These are phyloP conservation scores for Ensete ventricosum DNA, from an alignment of 176 grass and related monocot species.

Conservation along the genomic window DNA sequence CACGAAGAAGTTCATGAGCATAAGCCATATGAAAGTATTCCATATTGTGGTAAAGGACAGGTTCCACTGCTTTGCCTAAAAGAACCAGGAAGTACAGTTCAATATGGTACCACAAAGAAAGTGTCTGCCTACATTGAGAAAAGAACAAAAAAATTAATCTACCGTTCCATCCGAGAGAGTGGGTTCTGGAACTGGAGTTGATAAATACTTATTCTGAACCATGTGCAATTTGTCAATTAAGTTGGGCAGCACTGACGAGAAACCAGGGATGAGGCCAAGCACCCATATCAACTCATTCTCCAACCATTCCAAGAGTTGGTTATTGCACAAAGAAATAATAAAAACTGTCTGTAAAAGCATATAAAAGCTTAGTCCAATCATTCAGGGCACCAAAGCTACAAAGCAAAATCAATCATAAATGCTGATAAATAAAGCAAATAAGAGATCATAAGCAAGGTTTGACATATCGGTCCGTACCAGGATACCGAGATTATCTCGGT, in stretches of 20 bases:
- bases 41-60: slow-evolving; percentile 60
- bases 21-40: slow-evolving; percentile 78
- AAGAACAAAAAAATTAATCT: background rate
- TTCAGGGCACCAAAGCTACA: background rate
- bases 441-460: background rate
- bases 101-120: background rate
- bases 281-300: slow-evolving; percentile 81
- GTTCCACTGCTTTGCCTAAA: slow-evolving; percentile 68
- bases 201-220: slow-evolving; percentile 72
- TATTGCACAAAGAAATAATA: slow-evolving; percentile 78
- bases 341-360: slow-evolving; percentile 48
- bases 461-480: too few relatives aligned
- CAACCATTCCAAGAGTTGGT: slow-evolving; percentile 83
- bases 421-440: background rate
- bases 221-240: slow-evolving; percentile 61
- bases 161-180: slow-evolving; percentile 38
- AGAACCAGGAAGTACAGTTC: background rate
- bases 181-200: slow-evolving; percentile 34
- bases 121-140: background rate
- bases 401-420: background rate
- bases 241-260: slow-evolving; percentile 54
- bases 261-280: slow-evolving; percentile 53
- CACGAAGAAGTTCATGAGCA: slow-evolving; percentile 71
- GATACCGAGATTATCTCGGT: too few relatives aligned
- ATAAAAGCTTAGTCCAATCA: background rate